A percentile compares a stretch with the other conserved stretches of the same genome.
phyloP scores from a whole-genome alignment of 495 filamentous ascomycete species.

The Podospora fimiseda region DNA sequence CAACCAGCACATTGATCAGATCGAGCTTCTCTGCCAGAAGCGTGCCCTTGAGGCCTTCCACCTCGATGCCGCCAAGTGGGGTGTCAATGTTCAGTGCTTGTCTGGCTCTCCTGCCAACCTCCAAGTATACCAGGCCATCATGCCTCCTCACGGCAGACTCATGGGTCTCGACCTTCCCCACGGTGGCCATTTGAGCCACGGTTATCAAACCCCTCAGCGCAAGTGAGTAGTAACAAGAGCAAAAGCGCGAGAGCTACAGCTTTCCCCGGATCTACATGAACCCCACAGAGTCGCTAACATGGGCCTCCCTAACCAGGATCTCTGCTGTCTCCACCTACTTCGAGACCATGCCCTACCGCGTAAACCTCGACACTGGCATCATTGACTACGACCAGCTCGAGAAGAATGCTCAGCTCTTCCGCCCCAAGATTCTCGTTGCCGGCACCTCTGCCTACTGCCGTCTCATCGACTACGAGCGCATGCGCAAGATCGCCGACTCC shows the following conservation, averaged over 20 bases:
- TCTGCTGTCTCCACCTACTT: slow-evolving; percentile 92
- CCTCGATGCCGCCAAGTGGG: slow-evolving; percentile 83
- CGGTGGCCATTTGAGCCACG: slow-evolving; percentile 95
- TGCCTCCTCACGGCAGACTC: slow-evolving; percentile 90
- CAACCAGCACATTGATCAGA: slow-evolving; percentile 96
- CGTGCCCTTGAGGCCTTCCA: slow-evolving; percentile 91
- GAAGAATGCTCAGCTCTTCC: slow-evolving; percentile 87
- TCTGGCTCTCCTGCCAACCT: slow-evolving; percentile 92
- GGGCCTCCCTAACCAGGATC: slow-evolving; percentile 50
- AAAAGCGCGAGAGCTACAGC: no score
- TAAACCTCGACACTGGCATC: slow-evolving; percentile 85
- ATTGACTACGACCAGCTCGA: slow-evolving; percentile 95
- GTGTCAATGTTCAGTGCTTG: slow-evolving; percentile 96
- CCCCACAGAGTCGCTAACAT: slow-evolving; percentile 4
- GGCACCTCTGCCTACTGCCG: slow-evolving; percentile 99
- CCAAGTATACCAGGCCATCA: slow-evolving; percentile 98
- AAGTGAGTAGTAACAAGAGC: slow-evolving; percentile 64
- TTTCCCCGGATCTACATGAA: not conserved
- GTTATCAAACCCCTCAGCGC: slow-evolving; percentile 87
- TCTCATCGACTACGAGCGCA: slow-evolving; percentile 91
- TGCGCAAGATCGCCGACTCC: slow-evolving; percentile 93
- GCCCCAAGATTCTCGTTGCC: slow-evolving; percentile 91
- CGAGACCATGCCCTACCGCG: slow-evolving; percentile 89
- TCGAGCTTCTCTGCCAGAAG: slow-evolving; percentile 93
- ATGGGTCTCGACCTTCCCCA: slow-evolving; percentile 98